Evolutionary conservation across 805 yeast genomes (phyloP).

Genomic region (Ogataea glucozyma): DNA sequence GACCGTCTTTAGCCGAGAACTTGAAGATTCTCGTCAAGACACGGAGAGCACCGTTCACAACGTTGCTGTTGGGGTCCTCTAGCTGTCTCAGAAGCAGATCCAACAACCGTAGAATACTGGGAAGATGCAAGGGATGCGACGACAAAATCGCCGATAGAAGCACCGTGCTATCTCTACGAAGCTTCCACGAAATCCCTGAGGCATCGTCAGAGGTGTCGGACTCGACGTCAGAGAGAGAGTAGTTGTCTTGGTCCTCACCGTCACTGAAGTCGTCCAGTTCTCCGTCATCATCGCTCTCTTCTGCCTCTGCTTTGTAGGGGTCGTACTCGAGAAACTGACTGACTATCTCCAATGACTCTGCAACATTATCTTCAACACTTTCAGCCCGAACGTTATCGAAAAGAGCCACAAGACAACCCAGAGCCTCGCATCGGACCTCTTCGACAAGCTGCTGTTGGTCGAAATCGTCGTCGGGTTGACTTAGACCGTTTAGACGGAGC

Average conservation of each 20-base stretch:
- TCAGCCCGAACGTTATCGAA: conserved; percentile 41
- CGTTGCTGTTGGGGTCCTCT: conserved; percentile 49
- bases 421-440: conserved; percentile 49
- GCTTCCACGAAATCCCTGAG: conserved; percentile 55
- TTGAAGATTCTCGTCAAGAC: conserved; percentile 45
- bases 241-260: conserved; percentile 38
- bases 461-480: conserved; percentile 34
- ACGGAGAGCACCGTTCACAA: conserved; percentile 49
- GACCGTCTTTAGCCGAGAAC: conserved; percentile 31
- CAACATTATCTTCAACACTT: conserved; percentile 29
- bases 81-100: conserved; percentile 37
- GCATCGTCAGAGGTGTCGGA: conserved; percentile 47
- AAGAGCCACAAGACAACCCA: conserved; percentile 42
- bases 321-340: conserved; percentile 43
- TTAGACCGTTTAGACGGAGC: conserved; percentile 23
- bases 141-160: conserved; percentile 42
- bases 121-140: conserved; percentile 39
- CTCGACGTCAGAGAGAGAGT: conserved; percentile 41
- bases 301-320: too few relatives aligned
- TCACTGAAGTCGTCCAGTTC: conserved; percentile 32
- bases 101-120: conserved; percentile 38
- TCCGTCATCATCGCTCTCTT: conserved; percentile 33
- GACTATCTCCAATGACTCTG: conserved; percentile 33
- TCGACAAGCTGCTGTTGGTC: conserved; percentile 35
- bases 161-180: conserved; percentile 53